Conservation (phyloP, 2,329 filamentous ascomycete genomes). For the Trichophyton benhamiae region DNA sequence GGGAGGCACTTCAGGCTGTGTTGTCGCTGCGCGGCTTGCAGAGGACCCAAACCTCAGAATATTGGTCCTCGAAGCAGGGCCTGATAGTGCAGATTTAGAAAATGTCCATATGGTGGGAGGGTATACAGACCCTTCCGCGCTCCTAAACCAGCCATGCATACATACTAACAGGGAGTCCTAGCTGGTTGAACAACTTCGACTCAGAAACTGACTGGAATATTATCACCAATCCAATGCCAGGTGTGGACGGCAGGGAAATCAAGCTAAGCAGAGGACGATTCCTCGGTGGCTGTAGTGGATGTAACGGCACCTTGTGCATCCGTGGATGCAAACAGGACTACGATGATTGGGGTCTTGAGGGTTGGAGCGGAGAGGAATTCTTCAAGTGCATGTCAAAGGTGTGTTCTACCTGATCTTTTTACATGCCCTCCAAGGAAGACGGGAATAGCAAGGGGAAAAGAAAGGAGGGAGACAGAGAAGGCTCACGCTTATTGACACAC, state of each 20-base stretch:
- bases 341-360: constrained; percentile 40
- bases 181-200: constrained; percentile 24
- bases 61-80: constrained; percentile 39
- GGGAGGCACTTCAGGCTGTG: constrained; percentile 39
- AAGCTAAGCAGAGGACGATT: constrained; percentile 35
- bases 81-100: constrained; percentile 33
- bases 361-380: constrained; percentile 47
- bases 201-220: constrained; percentile 37
- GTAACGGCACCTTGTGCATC: constrained; percentile 35
- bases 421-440: not conserved
- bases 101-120: constrained; percentile 37
- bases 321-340: constrained; percentile 29
- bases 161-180: not conserved
- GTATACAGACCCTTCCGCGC: constrained; percentile 21
- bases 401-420: not conserved
- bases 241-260: constrained; percentile 30
- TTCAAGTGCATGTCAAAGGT: constrained; percentile 47
- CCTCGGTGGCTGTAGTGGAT: constrained; percentile 32
- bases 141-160: constrained; percentile 21
- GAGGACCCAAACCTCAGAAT: constrained; percentile 33
- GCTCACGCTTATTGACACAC: not conserved
- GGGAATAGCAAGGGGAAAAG: not conserved
- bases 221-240: constrained; percentile 28
- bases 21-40: constrained; percentile 37
- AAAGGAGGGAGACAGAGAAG: not conserved